Percentiles rank a stretch among this genome's conserved stretches.
phyloP scores from a whole-genome alignment of 2,329 filamentous ascomycete genomes.

The Pseudogymnoascus sp. region DNA sequence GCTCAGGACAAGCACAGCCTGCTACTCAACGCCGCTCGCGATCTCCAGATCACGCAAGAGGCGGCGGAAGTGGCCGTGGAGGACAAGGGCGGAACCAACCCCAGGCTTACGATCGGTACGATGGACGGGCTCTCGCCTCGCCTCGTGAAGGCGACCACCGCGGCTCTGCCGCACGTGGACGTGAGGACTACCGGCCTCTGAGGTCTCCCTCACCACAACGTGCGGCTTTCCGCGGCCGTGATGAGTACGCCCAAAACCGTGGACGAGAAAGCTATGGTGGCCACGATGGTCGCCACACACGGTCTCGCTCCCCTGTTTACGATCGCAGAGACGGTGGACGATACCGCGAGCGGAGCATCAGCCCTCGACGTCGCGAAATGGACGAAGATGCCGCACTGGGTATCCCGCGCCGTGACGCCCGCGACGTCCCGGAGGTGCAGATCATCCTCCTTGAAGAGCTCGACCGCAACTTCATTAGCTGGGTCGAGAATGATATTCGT shows the following conservation, averaged over 20 bases:
- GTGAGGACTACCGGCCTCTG: constrained; percentile 58
- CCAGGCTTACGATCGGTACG: constrained; percentile 33
- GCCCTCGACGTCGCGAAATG: constrained; percentile 48
- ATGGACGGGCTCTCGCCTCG: constrained; percentile 20
- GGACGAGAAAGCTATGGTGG: constrained; percentile 27
- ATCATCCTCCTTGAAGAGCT: constrained; percentile 74
- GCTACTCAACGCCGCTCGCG: constrained; percentile 44
- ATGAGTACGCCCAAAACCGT: constrained; percentile 46
- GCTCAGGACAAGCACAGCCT: constrained; percentile 14
- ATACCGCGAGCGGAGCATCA: constrained; percentile 63
- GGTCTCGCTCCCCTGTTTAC: constrained; percentile 60
- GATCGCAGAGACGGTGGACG: constrained; percentile 36
- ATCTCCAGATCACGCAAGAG: constrained; percentile 50
- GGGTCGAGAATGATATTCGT: constrained; percentile 70
- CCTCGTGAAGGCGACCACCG: constrained; percentile 26
- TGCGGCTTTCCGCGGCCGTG: constrained; percentile 49
- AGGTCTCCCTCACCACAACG: constrained; percentile 52
- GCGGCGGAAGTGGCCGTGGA: constrained; percentile 36
- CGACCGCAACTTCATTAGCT: constrained; percentile 69
- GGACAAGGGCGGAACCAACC: constrained; percentile 14
- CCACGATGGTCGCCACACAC: constrained; percentile 43
- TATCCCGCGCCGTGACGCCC: constrained; percentile 63
- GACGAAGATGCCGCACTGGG: constrained; percentile 57
- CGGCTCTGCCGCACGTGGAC: constrained; percentile 41
- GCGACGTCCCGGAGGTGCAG: constrained; percentile 81